Evolutionary conservation across 345 rosid species (phyloP).

Genomic region (Noccaea bulbosa): DNA sequence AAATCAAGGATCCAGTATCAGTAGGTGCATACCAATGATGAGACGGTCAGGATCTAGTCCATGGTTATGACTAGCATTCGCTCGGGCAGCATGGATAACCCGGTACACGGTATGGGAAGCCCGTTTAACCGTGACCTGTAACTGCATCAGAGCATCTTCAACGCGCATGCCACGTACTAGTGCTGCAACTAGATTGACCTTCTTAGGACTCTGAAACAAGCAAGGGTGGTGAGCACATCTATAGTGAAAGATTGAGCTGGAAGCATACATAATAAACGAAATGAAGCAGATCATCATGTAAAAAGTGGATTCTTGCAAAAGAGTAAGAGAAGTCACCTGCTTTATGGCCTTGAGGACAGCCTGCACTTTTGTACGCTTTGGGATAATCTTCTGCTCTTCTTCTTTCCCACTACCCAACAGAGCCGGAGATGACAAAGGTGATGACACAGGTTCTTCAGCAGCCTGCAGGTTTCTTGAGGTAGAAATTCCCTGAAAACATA

Average conservation of each 20-base stretch:
- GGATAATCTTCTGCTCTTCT: conserved; percentile 62
- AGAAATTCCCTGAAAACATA: conserved; percentile 65
- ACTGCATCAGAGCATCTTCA: conserved; percentile 92
- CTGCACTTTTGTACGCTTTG: conserved; percentile 75
- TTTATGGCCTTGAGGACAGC: conserved; percentile 87
- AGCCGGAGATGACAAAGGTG: conserved; percentile 74
- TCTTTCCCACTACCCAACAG: conserved; percentile 56
- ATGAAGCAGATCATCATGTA: neutral
- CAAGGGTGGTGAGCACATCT: conserved; percentile 4
- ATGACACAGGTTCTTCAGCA: conserved; percentile 69
- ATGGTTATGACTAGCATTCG: conserved; percentile 93
- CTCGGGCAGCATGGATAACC: conserved; percentile 94
- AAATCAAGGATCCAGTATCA: neutral
- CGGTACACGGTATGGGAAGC: conserved; percentile 87
- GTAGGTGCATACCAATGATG: conserved; percentile 68
- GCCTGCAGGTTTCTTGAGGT: conserved; percentile 67
- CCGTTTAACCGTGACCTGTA: conserved; percentile 83
- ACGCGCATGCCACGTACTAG: conserved; percentile 95
- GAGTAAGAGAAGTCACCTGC: conserved; percentile 53
- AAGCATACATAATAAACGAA: neutral
- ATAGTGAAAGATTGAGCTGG: neutral
- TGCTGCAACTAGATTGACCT: conserved; percentile 91
- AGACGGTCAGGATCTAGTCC: conserved; percentile 84
- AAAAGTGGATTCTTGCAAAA: neutral
- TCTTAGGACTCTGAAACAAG: conserved; percentile 87